A percentile compares a stretch with the other conserved stretches of the same genome.
phyloP scores from a whole-genome alignment of 192 early-diverging fungal species.

The Gonapodya prolifera region DNA sequence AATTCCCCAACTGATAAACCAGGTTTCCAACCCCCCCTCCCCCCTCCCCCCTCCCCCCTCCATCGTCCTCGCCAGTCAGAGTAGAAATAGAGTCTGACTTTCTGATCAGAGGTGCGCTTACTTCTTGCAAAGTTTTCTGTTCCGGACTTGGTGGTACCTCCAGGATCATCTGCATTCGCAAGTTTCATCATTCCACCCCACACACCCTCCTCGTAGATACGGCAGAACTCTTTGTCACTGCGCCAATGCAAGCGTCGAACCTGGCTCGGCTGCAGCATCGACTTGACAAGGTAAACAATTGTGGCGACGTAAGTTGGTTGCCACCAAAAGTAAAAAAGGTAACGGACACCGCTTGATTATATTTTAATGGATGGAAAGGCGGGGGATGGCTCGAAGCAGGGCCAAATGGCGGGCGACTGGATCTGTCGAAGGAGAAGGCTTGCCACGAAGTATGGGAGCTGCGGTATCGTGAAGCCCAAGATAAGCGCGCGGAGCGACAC shows the following conservation, averaged over 20 bases:
- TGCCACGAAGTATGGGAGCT: too few relatives aligned
- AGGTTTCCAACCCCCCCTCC: too few relatives aligned
- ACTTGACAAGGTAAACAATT: not conserved
- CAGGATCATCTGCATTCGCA: not conserved
- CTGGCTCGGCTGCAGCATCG: not conserved
- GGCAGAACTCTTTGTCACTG: not conserved
- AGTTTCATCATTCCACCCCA: not conserved
- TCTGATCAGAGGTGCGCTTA: not conserved
- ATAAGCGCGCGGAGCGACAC: too few relatives aligned
- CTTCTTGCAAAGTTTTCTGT: too few relatives aligned
- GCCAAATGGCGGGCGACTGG: too few relatives aligned
- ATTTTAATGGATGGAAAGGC: too few relatives aligned
- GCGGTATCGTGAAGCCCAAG: too few relatives aligned
- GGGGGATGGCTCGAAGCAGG: too few relatives aligned
- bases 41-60: too few relatives aligned
- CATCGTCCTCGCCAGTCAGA: too few relatives aligned
- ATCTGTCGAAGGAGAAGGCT: too few relatives aligned
- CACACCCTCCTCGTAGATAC: not conserved
- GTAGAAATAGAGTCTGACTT: not conserved
- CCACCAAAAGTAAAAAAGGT: not conserved
- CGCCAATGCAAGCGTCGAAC: not conserved
- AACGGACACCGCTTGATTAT: not conserved
- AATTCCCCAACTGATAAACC: not conserved
- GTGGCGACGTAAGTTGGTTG: not conserved
- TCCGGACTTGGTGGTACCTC: not conserved